Percentiles rank a stretch among this genome's conserved stretches.
phyloP scores from a whole-genome alignment of 2,329 filamentous ascomycete genomes.

The Talaromyces verruculosus region DNA sequence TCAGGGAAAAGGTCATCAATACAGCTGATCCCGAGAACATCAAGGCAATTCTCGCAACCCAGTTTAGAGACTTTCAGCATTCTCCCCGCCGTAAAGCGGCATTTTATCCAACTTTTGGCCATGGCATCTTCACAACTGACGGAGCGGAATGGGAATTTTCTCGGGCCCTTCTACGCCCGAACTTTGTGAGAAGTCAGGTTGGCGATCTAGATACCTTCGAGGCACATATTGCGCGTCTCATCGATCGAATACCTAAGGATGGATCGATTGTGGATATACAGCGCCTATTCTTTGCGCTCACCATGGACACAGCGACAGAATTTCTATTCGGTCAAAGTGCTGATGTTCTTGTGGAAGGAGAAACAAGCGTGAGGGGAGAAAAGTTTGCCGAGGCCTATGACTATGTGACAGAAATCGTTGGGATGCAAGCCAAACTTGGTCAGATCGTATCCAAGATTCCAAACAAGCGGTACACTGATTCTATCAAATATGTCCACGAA shows the following conservation, averaged over 20 bases:
- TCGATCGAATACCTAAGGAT: conserved; percentile 42
- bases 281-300: conserved; percentile 61
- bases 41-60: conserved; percentile 24
- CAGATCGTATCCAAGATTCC: background rate
- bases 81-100: background rate
- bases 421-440: conserved; percentile 11
- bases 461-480: background rate
- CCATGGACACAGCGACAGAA: conserved; percentile 12
- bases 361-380: background rate
- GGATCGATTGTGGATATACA: conserved; percentile 58
- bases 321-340: background rate
- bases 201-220: conserved; percentile 4
- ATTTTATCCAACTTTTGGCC: conserved; percentile 32
- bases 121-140: conserved; percentile 40
- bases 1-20: background rate
- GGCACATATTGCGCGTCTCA: background rate
- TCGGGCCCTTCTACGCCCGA: conserved; percentile 18
- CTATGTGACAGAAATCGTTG: conserved; percentile 5
- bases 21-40: conserved; percentile 12
- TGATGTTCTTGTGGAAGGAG: background rate
- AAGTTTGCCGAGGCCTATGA: conserved; percentile 11
- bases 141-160: conserved; percentile 30
- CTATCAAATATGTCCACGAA: background rate
- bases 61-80: conserved; percentile 9
- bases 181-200: background rate